phyloP scores from a whole-genome alignment of 345 rosid species.

The Capsella bursapastoris region DNA sequence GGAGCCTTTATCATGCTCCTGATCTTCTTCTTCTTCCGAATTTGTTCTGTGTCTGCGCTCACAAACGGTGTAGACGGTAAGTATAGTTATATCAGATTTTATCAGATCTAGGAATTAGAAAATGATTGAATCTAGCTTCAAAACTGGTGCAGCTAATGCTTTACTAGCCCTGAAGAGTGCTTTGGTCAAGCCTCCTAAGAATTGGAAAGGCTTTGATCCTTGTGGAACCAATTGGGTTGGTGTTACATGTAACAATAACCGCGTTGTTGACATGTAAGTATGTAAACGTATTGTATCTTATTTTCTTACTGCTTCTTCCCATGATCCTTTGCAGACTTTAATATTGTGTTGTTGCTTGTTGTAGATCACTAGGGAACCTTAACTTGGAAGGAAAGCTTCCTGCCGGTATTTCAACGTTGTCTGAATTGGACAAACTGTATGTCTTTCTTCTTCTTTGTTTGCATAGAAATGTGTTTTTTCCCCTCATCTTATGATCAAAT shows the following conservation, averaged over 20 bases:
- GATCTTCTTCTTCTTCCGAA: conserved; percentile 18
- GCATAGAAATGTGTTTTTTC: background rate
- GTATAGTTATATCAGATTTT: background rate
- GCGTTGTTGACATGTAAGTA: background rate
- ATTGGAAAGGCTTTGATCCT: conserved; percentile 16
- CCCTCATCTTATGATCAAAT: conserved; percentile 23
- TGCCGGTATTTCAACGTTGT: conserved; percentile 48
- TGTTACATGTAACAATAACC: background rate
- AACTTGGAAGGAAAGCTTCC: conserved; percentile 57
- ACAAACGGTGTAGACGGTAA: background rate
- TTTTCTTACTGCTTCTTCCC: background rate
- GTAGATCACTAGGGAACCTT: conserved; percentile 59
- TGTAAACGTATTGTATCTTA: background rate
- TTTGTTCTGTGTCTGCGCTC: background rate
- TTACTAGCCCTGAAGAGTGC: background rate
- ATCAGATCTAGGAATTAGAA: background rate
- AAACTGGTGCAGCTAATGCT: background rate
- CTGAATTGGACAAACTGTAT: conserved; percentile 60
- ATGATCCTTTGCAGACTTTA: background rate
- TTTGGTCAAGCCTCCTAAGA: background rate
- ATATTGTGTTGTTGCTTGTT: conserved; percentile 11
- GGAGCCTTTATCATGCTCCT: conserved; percentile 44
- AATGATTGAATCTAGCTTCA: background rate
- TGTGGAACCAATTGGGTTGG: background rate
- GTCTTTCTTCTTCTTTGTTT: conserved; percentile 30